These are phyloP conservation scores for Diatrype stigma DNA, from an alignment of 2,329 filamentous ascomycete species.

Conservation along the genomic window DNA sequence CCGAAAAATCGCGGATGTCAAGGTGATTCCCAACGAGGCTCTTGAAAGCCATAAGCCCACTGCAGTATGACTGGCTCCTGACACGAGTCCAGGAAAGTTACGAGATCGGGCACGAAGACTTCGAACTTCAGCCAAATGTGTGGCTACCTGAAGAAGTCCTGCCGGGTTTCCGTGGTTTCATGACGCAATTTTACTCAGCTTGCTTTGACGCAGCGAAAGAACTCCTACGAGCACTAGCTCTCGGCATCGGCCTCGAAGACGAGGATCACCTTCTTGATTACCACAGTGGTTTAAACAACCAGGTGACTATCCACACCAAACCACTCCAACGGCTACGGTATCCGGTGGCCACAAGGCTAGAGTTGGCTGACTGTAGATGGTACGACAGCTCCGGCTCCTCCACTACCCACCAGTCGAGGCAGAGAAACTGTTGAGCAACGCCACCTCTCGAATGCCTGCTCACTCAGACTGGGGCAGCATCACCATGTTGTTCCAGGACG, in stretches of 20 bases:
- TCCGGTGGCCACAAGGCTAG: too few relatives aligned
- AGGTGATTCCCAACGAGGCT: constrained; percentile 31
- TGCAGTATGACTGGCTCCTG: background rate
- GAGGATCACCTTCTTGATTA: constrained; percentile 40
- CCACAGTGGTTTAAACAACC: constrained; percentile 54
- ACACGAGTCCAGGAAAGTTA: constrained; percentile 42
- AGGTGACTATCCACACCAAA: too few relatives aligned
- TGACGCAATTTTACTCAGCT: constrained; percentile 45
- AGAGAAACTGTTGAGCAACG: constrained; percentile 36
- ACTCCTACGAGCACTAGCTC: constrained; percentile 41
- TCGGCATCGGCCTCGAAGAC: constrained; percentile 42
- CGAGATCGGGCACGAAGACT: constrained; percentile 45
- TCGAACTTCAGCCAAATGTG: constrained; percentile 42
- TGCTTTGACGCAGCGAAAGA: constrained; percentile 38
- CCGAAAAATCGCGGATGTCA: constrained; percentile 45
- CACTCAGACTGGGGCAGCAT: constrained; percentile 35
- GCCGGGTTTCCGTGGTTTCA: constrained; percentile 43
- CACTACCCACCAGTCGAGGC: constrained; percentile 52
- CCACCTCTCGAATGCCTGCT: constrained; percentile 37
- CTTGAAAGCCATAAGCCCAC: background rate
- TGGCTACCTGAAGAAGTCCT: constrained; percentile 43
- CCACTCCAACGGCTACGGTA: too few relatives aligned
- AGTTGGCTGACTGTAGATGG: too few relatives aligned
- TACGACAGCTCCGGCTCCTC: constrained; percentile 47
- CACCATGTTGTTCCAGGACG: constrained; percentile 45